Evolutionary conservation across 2,329 filamentous ascomycete species (phyloP).

Genomic region (Fusarium marasasianum): DNA sequence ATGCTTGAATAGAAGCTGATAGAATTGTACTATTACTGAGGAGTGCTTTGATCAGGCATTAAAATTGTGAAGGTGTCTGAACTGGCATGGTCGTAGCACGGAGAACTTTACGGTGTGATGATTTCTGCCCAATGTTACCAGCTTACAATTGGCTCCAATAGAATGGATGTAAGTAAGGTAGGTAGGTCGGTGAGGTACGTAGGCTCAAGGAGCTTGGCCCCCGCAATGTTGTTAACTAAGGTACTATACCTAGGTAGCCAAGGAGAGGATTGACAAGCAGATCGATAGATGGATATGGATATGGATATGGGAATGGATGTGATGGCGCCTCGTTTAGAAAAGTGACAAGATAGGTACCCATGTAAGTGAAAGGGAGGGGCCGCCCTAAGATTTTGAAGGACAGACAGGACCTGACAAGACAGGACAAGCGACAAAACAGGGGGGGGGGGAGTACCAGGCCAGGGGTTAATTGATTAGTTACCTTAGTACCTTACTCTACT

Average conservation of each 20-base stretch:
- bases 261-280: slow-evolving; percentile 32
- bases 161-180: background rate
- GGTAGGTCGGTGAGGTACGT: background rate
- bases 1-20: slow-evolving; percentile 35
- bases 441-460: background rate
- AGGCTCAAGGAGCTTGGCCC: slow-evolving; percentile 9
- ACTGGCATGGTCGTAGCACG: background rate
- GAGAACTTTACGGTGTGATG: slow-evolving; percentile 26
- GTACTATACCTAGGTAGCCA: background rate
- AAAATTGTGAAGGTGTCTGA: background rate
- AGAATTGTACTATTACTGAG: slow-evolving; percentile 21
- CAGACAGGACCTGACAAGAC: background rate
- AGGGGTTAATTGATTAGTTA: background rate
- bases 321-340: slow-evolving; percentile 10
- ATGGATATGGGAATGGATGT: background rate
- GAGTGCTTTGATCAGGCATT: background rate
- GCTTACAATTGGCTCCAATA: background rate
- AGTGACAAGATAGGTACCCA: slow-evolving; percentile 12
- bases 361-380: slow-evolving; percentile 16
- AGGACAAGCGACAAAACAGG: background rate
- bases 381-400: background rate
- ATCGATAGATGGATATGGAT: slow-evolving; percentile 14
- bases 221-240: slow-evolving; percentile 11
- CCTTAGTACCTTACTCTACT: background rate
- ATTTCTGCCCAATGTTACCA: slow-evolving; percentile 35